Conservation (phyloP, 176 grass and related monocot species). For the Avena atlantica region DNA sequence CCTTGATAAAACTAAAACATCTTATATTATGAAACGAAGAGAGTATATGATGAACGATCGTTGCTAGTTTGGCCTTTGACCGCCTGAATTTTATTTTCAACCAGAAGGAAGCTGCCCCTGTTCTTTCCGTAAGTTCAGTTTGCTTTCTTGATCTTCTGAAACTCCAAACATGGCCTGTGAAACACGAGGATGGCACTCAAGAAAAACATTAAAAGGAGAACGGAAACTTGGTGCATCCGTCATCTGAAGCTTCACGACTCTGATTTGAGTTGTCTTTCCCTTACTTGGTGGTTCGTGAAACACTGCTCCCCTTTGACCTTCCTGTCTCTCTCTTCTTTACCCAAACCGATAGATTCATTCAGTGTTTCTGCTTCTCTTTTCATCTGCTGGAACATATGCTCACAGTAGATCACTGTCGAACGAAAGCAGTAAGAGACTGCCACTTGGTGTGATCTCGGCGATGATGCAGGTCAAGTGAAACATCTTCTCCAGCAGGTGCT, state of each 20-base stretch:
- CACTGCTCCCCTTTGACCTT: not conserved
- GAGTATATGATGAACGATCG: too few relatives aligned
- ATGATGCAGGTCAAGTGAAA: not conserved
- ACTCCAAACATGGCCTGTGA: not conserved
- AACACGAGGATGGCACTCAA: not conserved
- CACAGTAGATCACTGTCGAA: not conserved
- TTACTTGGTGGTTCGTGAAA: not conserved
- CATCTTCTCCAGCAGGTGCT: not conserved
- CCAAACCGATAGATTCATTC: not conserved
- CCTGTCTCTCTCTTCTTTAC: not conserved
- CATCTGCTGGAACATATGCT: not conserved
- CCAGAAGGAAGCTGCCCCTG: not conserved
- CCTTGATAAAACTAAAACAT: too few relatives aligned
- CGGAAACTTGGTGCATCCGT: not conserved
- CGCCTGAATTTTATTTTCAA: not conserved
- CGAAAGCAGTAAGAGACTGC: not conserved
- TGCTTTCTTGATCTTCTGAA: not conserved
- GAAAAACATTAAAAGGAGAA: not conserved
- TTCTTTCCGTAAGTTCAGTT: not conserved
- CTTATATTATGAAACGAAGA: too few relatives aligned
- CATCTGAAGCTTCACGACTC: not conserved
- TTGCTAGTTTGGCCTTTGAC: not conserved
- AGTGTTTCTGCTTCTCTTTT: not conserved
- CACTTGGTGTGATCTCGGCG: not conserved
- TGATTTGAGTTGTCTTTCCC: not conserved